phyloP scores from a whole-genome alignment of 371 early-diverging fungal genomes.

The Mucor piriformis region DNA sequence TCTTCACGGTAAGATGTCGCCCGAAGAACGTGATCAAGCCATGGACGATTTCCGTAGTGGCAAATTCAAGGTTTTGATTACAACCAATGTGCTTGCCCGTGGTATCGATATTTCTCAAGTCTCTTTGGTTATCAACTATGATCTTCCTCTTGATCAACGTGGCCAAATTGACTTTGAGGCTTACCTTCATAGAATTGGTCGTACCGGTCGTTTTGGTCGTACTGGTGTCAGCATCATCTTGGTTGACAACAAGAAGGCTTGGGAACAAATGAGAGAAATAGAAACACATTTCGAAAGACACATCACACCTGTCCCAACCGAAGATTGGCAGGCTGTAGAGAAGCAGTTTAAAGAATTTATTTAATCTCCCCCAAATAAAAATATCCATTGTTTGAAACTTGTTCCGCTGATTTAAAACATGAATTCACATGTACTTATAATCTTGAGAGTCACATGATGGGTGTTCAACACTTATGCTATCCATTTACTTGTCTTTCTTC shows the following conservation, averaged over 20 bases:
- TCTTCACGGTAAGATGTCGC: constrained; percentile 86
- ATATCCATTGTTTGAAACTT: neutral
- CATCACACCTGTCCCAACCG: constrained; percentile 75
- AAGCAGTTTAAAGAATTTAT: constrained; percentile 85
- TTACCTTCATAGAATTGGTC: constrained; percentile 97
- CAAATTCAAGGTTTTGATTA: constrained; percentile 89
- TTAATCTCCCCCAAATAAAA: constrained; percentile 36
- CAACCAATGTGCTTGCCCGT: constrained; percentile 95
- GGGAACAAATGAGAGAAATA: constrained; percentile 75
- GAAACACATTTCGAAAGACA: constrained; percentile 72
- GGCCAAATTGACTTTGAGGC: constrained; percentile 86
- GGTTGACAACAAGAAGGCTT: constrained; percentile 71
- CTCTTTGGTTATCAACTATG: constrained; percentile 37
- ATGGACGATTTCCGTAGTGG: constrained; percentile 93
- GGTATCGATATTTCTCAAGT: constrained; percentile 91
- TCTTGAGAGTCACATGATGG: neutral
- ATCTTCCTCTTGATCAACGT: constrained; percentile 46
- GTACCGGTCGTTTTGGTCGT: constrained; percentile 98
- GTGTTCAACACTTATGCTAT: too few relatives aligned
- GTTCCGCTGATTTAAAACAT: constrained; percentile 10
- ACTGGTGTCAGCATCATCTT: constrained; percentile 96
- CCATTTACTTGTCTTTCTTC: neutral
- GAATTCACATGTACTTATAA: constrained; percentile 28
- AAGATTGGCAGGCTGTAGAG: constrained; percentile 75
- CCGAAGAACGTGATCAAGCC: constrained; percentile 83